phyloP scores from a whole-genome alignment of 2,329 filamentous ascomycete genomes.

The Cladophialophora chaetospira region DNA sequence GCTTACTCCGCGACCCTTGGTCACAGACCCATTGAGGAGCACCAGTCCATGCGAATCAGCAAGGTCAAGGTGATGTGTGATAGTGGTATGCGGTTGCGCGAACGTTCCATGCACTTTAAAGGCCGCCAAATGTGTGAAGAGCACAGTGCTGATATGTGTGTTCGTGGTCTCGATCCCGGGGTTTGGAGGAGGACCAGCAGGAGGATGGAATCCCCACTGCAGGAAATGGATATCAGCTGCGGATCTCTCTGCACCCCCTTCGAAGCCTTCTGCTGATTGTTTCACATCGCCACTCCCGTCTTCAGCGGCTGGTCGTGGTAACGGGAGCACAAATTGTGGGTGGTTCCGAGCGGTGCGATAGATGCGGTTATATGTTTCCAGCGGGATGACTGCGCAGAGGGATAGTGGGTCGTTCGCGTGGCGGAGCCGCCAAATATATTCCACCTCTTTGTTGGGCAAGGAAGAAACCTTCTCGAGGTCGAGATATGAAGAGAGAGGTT shows the following conservation, averaged over 20 bases:
- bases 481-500: slow-evolving; percentile 68
- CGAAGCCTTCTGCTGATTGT: slow-evolving; percentile 37
- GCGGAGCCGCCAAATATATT: slow-evolving; percentile 84
- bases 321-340: slow-evolving; percentile 88
- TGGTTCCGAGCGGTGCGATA: slow-evolving; percentile 69
- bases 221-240: slow-evolving; percentile 94
- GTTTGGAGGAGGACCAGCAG: slow-evolving; percentile 35
- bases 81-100: slow-evolving; percentile 86
- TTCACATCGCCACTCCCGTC: slow-evolving; percentile 30
- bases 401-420: slow-evolving; percentile 72
- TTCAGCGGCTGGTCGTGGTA: slow-evolving; percentile 54
- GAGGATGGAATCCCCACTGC: slow-evolving; percentile 88
- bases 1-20: slow-evolving; percentile 73
- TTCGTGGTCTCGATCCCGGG: slow-evolving; percentile 44
- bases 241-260: slow-evolving; percentile 48
- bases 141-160: slow-evolving; percentile 68
- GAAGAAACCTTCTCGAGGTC: slow-evolving; percentile 75
- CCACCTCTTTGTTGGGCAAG: slow-evolving; percentile 79
- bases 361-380: slow-evolving; percentile 72
- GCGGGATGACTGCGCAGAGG: slow-evolving; percentile 80
- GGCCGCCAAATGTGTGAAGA: slow-evolving; percentile 92
- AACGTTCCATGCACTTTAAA: slow-evolving; percentile 90
- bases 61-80: slow-evolving; percentile 88
- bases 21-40: slow-evolving; percentile 79
- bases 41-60: slow-evolving; percentile 74